Base-by-base conservation (phyloP, 2,329 filamentous ascomycete genomes). In the Monosporascus sp. region DNA sequence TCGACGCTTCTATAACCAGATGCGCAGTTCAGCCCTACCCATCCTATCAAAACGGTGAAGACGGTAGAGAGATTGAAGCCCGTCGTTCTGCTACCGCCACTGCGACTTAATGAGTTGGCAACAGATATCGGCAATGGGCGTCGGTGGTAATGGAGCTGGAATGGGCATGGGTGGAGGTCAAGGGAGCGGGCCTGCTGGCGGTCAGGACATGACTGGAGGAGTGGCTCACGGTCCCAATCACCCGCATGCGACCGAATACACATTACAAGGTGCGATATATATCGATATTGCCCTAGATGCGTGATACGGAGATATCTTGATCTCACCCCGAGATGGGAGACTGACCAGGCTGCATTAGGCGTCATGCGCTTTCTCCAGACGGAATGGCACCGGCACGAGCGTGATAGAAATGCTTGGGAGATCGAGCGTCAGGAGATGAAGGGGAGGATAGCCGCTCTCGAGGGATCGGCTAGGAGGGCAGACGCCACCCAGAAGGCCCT, bases 381-480 rank as follows among this genome's bases (percentile, higher is more conserved):
- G 47, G 93, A 99, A 82, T 99, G 94, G 94, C 94, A 99, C 73
- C 88, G 90, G 62, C 93, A 99, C 72, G 94, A 99, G 74, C 89
- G 94, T 73, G 94, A 97, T 68, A 85, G 94, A 64, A 99, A 99
- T 74, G 87, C 91, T 38, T 99, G 94, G 94, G 94, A 99, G 72
- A 99, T 99, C 69, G 94, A 99, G 73, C 87, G 91, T 68, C 94
- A 96, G 65, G 94, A 99, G 75, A 97, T 99, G 94, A 96, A 96
- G 77, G 91, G 90, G 61, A 86, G 95, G 66, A 97, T 99, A 74
- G 93, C 93, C 49, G 88, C 89, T 65, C 83, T 97, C 59, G 94
- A 99, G 73, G 94, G 94, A 51, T 90, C 96, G 61, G 83, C 87
- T 34, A 82, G 92, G 59, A 90, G 93, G 60, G 87, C 89, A 49